A percentile compares a stretch with the other conserved stretches of the same genome.
These are phyloP conservation scores for Stephania cephalantha DNA, from an alignment of 164 flowering plant genomes.

Conservation along the genomic window DNA sequence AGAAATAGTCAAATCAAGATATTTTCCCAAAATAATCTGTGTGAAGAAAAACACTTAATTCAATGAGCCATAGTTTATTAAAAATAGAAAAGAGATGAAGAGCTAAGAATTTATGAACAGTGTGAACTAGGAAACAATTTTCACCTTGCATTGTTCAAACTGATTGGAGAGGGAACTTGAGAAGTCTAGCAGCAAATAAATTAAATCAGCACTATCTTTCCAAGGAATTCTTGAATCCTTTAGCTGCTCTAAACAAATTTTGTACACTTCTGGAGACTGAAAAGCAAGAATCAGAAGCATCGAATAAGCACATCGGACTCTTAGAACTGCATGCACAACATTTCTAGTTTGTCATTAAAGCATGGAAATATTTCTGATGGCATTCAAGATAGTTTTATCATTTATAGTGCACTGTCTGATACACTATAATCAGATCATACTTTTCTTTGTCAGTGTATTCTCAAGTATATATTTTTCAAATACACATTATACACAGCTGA, in stretches of 20 bases:
- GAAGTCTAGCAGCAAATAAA: slow-evolving; percentile 58
- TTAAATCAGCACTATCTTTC: slow-evolving; percentile 61
- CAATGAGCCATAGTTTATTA: neutral
- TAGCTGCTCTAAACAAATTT: slow-evolving; percentile 55
- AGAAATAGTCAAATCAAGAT: slow-evolving; percentile 12
- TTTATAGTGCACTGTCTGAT: neutral
- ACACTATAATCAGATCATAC: neutral
- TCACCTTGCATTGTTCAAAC: slow-evolving; percentile 68
- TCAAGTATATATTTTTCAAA: neutral
- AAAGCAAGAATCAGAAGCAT: slow-evolving; percentile 12
- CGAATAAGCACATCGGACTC: neutral
- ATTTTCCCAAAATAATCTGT: neutral
- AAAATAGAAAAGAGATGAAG: neutral
- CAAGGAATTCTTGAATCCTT: slow-evolving; percentile 57
- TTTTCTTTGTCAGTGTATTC: neutral
- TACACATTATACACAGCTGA: neutral
- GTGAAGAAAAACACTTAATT: neutral
- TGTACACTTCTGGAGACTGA: slow-evolving; percentile 60
- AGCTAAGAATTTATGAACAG: neutral
- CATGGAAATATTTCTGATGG: neutral
- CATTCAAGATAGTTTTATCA: neutral
- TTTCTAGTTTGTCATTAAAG: neutral
- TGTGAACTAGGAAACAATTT: slow-evolving; percentile 1
- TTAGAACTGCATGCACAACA: neutral
- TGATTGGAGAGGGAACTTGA: slow-evolving; percentile 28